Conservation (phyloP, 1,284 basidiomycete species). For the Malassezia cuniculi region DNA sequence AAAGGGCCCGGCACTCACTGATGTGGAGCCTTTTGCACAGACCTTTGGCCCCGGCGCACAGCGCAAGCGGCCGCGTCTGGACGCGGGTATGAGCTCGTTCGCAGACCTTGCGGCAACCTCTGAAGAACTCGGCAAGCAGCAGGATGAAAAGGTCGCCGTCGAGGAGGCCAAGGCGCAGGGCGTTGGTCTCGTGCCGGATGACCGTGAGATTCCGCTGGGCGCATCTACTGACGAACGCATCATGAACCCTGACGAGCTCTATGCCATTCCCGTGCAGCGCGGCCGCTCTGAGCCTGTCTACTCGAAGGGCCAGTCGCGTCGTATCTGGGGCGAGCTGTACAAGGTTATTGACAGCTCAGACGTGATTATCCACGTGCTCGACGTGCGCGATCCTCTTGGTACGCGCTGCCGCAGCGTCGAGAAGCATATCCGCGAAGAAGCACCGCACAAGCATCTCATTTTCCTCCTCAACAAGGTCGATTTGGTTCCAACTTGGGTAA, state of each 20-base stretch:
- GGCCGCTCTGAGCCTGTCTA: constrained; percentile 42
- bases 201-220: constrained; percentile 37
- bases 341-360: constrained; percentile 99
- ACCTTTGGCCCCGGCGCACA: constrained; percentile 43
- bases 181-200: constrained; percentile 35
- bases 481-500: constrained; percentile 96
- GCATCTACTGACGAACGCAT: constrained; percentile 17
- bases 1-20: constrained; percentile 34
- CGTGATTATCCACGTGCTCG: constrained; percentile 86
- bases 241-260: constrained; percentile 33
- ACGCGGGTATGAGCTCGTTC: constrained; percentile 33
- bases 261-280: constrained; percentile 37
- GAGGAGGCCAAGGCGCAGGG: constrained; percentile 30
- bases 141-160: constrained; percentile 27
- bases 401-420: constrained; percentile 93
- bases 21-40: constrained; percentile 35
- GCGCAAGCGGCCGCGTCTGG: constrained; percentile 42
- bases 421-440: constrained; percentile 87
- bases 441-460: constrained; percentile 91
- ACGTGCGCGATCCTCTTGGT: constrained; percentile 88
- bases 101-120: constrained; percentile 35
- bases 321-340: constrained; percentile 96
- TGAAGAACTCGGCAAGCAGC: constrained; percentile 21
- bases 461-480: constrained; percentile 98
- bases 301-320: constrained; percentile 42